Evolutionary conservation across 768 basidiomycete species (phyloP), one percentile per base, ranked within the genome.

Genomic region (Pholiota microspora): DNA sequence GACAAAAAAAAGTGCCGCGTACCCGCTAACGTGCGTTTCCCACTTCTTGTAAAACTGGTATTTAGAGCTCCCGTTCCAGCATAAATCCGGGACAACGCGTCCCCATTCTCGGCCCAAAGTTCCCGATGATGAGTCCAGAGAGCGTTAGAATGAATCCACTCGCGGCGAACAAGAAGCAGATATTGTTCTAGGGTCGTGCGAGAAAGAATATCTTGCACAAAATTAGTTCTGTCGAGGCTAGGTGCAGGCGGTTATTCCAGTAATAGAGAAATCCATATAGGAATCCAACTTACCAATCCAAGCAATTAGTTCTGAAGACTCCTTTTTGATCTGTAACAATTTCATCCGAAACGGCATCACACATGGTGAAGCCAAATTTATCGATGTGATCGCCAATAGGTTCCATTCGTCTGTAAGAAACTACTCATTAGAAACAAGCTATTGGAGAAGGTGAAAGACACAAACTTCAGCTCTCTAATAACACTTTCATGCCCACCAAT

Each of bases 21-120:
- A 88, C 90, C 90, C 46, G 89, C 95, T 50, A 98, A 71, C 4
- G 95, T 98, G 56, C 93, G 82, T 73, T 97, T 99, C 40, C 97
- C 97, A 57, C 83, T 95, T 45, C 97, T 77, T 0, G 97, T 99
- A 67, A 93, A 95, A 62, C 91, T 94, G 4, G 97, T 98, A 64
- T 99, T 99, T 59, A 99, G 73, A 16, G 97, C 90, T 15, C 90
- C 90, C 3, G 90, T 92, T 32, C 90, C 97, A 35, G 95, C 95
- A 69, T 99, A 99, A 59, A 96, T 96, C 54, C 87, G 86, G 15
- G 92, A 94, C 34, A 99, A 69, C 0, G 92, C 90, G 67, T 97
- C 94, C 10, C 94, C 94, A 63, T 94, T 96, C 74, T 95, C 96
- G 1, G 97, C 97, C 95, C 95, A 99, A 3, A 98, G 74, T 66